phyloP scores from a whole-genome alignment of 2,329 filamentous ascomycete genomes.

The Neofusicoccum ribis region DNA sequence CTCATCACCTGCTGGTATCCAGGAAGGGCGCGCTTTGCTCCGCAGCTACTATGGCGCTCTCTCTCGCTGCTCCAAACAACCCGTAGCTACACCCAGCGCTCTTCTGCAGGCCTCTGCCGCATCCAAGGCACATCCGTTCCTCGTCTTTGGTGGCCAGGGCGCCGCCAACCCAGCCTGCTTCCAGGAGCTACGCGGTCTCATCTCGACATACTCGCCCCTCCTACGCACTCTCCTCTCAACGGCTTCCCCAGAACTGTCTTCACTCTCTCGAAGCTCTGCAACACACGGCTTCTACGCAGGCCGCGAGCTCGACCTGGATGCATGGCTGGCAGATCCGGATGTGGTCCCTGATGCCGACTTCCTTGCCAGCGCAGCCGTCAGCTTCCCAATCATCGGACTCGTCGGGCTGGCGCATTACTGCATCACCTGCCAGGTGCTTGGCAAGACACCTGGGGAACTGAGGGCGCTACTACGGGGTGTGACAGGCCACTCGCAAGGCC shows the following conservation, averaged over 20 bases:
- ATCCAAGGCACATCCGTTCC: neutral
- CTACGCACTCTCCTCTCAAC: too few species aligned
- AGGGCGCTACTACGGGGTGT: conserved; percentile 26
- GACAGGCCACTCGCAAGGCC: conserved; percentile 43
- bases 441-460: conserved; percentile 35
- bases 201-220: too few species aligned
- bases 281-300: neutral
- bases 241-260: neutral
- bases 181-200: too few species aligned
- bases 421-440: conserved; percentile 27
- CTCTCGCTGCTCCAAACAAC: neutral
- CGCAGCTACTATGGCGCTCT: neutral
- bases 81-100: conserved; percentile 24
- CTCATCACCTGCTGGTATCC: neutral
- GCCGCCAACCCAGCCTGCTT: too few species aligned
- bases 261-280: too few species aligned
- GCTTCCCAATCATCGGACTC: conserved; percentile 42
- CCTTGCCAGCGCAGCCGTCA: conserved; percentile 28
- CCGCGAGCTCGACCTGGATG: too few species aligned
- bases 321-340: neutral
- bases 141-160: too few species aligned
- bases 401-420: conserved; percentile 31
- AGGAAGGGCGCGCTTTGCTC: neutral
- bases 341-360: neutral
- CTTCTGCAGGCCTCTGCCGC: neutral